These are phyloP conservation scores for Testicularia cyperi DNA, from an alignment of 1,284 basidiomycete species.

Conservation along the genomic window DNA sequence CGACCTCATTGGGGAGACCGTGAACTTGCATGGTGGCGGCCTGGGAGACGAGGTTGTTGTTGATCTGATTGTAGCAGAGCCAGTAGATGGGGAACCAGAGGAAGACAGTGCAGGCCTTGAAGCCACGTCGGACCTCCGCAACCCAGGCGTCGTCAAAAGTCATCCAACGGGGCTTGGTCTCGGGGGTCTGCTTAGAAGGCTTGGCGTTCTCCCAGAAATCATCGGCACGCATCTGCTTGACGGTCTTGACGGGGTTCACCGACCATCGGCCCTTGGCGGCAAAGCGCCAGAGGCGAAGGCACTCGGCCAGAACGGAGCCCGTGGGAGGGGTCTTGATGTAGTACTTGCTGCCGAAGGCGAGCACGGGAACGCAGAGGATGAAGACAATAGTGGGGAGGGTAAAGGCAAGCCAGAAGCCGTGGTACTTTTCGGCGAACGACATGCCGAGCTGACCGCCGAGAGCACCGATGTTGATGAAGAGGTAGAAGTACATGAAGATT, in stretches of 20 bases:
- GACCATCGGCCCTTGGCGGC: constrained; percentile 59
- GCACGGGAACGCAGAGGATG: constrained; percentile 67
- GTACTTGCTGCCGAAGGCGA: constrained; percentile 69
- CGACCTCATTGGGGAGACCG: constrained; percentile 75
- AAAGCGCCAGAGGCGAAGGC: constrained; percentile 54
- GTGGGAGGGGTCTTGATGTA: constrained; percentile 72
- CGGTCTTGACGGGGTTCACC: constrained; percentile 56
- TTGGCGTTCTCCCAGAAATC: constrained; percentile 81
- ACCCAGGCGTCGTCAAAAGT: constrained; percentile 67
- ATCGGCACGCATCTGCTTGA: constrained; percentile 62
- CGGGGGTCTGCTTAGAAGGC: constrained; percentile 64
- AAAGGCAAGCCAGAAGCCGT: constrained; percentile 62
- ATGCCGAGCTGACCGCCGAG: constrained; percentile 61
- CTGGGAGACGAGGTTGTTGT: constrained; percentile 71
- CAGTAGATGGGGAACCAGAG: constrained; percentile 68
- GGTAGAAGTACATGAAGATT: constrained; percentile 58
- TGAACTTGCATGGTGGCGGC: constrained; percentile 65
- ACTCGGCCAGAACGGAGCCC: constrained; percentile 75
- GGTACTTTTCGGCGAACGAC: constrained; percentile 60
- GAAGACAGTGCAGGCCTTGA: constrained; percentile 84
- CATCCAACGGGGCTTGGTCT: constrained; percentile 61
- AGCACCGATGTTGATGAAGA: constrained; percentile 59
- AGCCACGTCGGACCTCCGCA: constrained; percentile 76
- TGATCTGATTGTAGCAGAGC: constrained; percentile 63
- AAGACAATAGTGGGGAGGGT: constrained; percentile 63